These are phyloP conservation scores for Psilocybe mexicana DNA, from an alignment of 1,284 basidiomycete species.

Conservation along the genomic window DNA sequence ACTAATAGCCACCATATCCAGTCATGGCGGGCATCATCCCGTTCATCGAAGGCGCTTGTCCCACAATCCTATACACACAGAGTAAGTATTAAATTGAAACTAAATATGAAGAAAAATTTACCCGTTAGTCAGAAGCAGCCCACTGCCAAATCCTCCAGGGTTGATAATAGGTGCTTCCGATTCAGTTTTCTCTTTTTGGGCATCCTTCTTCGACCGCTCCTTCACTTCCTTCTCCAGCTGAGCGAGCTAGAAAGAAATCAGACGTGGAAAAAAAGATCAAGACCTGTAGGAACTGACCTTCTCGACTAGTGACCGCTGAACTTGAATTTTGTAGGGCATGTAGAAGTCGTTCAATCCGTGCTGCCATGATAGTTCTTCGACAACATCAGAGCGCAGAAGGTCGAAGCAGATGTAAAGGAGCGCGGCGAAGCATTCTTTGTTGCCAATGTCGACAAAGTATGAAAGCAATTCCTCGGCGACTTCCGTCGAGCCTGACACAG, in stretches of 20 bases:
- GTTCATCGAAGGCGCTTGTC: slow-evolving; percentile 42
- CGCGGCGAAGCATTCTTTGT: slow-evolving; percentile 96
- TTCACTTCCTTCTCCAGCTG: slow-evolving; percentile 82
- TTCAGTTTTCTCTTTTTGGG: slow-evolving; percentile 85
- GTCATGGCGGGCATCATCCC: slow-evolving; percentile 42
- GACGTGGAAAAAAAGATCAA: slow-evolving; percentile 4
- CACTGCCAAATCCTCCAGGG: slow-evolving; percentile 61
- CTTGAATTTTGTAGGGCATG: slow-evolving; percentile 93
- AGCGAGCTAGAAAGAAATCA: slow-evolving; percentile 47
- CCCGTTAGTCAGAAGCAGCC: slow-evolving; percentile 73
- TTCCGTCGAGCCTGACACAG: slow-evolving; percentile 76
- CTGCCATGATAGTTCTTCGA: slow-evolving; percentile 95
- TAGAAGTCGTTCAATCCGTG: slow-evolving; percentile 94
- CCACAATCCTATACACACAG: slow-evolving; percentile 31
- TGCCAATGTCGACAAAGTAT: slow-evolving; percentile 96
- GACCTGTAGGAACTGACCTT: slow-evolving; percentile 45
- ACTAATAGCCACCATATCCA: slow-evolving; percentile 39
- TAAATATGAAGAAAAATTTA: slow-evolving; percentile 25
- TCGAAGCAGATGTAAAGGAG: slow-evolving; percentile 93
- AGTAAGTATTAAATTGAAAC: not conserved
- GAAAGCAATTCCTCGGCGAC: slow-evolving; percentile 93
- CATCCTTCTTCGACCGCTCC: slow-evolving; percentile 78
- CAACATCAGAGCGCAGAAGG: slow-evolving; percentile 86
- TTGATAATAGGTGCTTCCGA: slow-evolving; percentile 83
- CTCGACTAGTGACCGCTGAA: slow-evolving; percentile 72